Conservation (phyloP, 495 filamentous ascomycete species). For the Letharia lupina region DNA sequence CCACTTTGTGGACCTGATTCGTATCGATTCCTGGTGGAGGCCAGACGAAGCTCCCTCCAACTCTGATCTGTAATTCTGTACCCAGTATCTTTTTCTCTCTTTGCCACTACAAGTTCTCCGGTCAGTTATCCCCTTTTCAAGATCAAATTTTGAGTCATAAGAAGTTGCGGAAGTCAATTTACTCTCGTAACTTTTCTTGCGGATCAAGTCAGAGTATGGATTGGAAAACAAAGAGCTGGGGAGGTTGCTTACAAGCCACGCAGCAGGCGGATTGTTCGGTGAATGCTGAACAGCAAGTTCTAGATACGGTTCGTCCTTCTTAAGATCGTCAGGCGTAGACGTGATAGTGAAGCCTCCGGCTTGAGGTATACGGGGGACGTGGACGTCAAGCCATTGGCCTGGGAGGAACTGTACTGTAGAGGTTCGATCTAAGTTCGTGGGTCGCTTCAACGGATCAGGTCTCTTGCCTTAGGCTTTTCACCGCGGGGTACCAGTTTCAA, state of each 20-base stretch:
- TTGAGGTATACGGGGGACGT: conserved; percentile 18
- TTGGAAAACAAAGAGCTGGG: background rate
- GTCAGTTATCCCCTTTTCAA: background rate
- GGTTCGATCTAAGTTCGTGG: conserved; percentile 13
- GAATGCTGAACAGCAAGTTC: conserved; percentile 67
- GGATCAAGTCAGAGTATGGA: background rate
- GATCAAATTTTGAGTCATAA: background rate
- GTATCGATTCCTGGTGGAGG: conserved; percentile 46
- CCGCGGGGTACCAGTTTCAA: conserved; percentile 36
- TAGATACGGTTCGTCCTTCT: conserved; percentile 38
- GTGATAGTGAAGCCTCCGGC: conserved; percentile 28
- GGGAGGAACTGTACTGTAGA: conserved; percentile 53
- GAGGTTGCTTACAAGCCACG: conserved; percentile 45
- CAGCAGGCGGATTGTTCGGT: conserved; percentile 57
- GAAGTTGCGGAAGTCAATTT: background rate
- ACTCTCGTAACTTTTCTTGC: background rate
- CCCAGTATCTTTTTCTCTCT: conserved; percentile 45
- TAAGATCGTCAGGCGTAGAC: conserved; percentile 21
- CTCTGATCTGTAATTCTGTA: conserved; percentile 52
- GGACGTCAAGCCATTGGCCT: conserved; percentile 86
- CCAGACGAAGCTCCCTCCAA: conserved; percentile 75
- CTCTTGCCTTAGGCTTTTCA: conserved; percentile 20
- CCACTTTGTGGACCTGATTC: conserved; percentile 42
- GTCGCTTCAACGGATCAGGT: background rate
- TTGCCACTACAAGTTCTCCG: conserved; percentile 38